These are phyloP conservation scores for Sclerotinia spermophila DNA, from an alignment of 2,329 filamentous ascomycete genomes.

Conservation along the genomic window DNA sequence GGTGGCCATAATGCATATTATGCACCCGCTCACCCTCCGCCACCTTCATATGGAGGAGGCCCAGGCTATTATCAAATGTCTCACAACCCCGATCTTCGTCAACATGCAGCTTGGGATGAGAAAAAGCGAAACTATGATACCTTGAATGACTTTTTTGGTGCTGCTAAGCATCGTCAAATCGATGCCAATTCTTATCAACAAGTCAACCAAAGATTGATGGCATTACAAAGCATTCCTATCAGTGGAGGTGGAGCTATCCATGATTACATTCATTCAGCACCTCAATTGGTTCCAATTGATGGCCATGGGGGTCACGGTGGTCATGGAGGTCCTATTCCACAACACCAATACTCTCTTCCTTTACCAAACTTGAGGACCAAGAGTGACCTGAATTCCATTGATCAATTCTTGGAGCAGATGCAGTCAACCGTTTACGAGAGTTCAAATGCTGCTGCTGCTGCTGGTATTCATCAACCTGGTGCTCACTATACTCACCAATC, in stretches of 20 bases:
- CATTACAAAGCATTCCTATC: slow-evolving; percentile 68
- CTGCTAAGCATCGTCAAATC: slow-evolving; percentile 85
- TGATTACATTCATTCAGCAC: slow-evolving; percentile 54
- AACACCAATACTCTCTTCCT: slow-evolving; percentile 80
- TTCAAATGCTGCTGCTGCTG: slow-evolving; percentile 73
- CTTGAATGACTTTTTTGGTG: slow-evolving; percentile 90
- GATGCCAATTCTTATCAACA: slow-evolving; percentile 87
- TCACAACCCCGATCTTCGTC: slow-evolving; percentile 62
- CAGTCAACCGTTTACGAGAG: slow-evolving; percentile 95
- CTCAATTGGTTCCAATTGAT: slow-evolving; percentile 53
- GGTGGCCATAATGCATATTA: slow-evolving; percentile 50
- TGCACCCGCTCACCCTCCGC: slow-evolving; percentile 45
- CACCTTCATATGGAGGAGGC: slow-evolving; percentile 52
- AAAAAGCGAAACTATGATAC: slow-evolving; percentile 81
- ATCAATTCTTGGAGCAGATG: slow-evolving; percentile 93
- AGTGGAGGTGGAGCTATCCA: slow-evolving; percentile 48
- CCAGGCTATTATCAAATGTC: slow-evolving; percentile 75
- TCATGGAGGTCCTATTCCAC: slow-evolving; percentile 52
- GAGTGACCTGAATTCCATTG: slow-evolving; percentile 88
- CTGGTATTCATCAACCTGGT: slow-evolving; percentile 72
- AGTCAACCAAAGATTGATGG: slow-evolving; percentile 83
- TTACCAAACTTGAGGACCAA: slow-evolving; percentile 89
- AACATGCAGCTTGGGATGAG: slow-evolving; percentile 61
- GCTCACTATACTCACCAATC: slow-evolving; percentile 58
- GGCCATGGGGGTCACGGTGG: slow-evolving; percentile 41